These are phyloP conservation scores for Polychytrium aggregatum DNA, from an alignment of 192 early-diverging fungal genomes.

Conservation along the genomic window DNA sequence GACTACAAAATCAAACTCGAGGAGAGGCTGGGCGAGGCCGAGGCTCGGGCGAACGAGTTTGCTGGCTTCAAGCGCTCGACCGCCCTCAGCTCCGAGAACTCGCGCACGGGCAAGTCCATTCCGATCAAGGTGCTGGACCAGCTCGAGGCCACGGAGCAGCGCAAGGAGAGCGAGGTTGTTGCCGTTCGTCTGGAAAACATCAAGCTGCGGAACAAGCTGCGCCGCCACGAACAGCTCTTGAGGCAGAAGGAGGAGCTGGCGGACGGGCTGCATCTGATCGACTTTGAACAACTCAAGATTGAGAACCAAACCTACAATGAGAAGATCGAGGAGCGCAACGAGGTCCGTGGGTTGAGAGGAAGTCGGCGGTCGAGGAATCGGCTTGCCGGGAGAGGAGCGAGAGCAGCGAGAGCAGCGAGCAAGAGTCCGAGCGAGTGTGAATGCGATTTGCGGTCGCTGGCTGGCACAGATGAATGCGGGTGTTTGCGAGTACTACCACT, in stretches of 20 bases:
- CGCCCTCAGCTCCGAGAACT: constrained; percentile 38
- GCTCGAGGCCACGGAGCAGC: constrained; percentile 32
- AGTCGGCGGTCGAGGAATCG: no score
- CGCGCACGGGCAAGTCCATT: constrained; percentile 36
- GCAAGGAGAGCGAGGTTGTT: constrained; percentile 46
- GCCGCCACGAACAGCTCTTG: constrained; percentile 36
- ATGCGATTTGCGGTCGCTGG: no score
- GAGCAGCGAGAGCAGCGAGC: no score
- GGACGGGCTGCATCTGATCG: constrained; percentile 51
- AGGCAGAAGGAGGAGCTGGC: constrained; percentile 54
- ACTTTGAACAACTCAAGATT: constrained; percentile 57
- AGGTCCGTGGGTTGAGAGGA: no score
- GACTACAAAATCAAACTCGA: constrained; percentile 34
- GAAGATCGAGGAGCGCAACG: constrained; percentile 54
- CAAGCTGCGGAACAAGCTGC: constrained; percentile 44
- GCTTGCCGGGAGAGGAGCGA: no score
- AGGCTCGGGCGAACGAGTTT: constrained; percentile 33
- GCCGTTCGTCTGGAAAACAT: constrained; percentile 47
- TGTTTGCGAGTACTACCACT: neutral
- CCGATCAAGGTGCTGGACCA: constrained; percentile 33
- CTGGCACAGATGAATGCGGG: no score
- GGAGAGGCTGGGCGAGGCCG: constrained; percentile 28
- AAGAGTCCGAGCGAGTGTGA: no score
- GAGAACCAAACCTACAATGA: constrained; percentile 57
- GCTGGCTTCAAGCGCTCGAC: constrained; percentile 30